Percentiles rank a stretch among this genome's conserved stretches.
Evolutionary conservation across 805 yeast genomes (phyloP).

Genomic region (Ogataea dorogensis): DNA sequence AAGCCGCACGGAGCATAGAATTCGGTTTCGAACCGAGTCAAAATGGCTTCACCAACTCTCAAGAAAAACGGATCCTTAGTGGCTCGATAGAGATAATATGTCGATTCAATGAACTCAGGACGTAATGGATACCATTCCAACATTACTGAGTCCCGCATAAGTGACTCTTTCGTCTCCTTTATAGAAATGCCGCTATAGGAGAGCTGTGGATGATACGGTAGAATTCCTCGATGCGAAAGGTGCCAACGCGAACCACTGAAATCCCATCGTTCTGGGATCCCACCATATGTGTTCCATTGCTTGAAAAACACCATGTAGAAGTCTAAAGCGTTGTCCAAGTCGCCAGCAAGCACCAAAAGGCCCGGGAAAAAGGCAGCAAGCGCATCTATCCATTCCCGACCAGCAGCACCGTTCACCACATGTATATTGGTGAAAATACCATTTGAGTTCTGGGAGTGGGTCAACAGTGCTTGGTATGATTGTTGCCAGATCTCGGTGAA

Average conservation of each 20-base stretch:
- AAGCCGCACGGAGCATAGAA: conserved; percentile 75
- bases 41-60: conserved; percentile 65
- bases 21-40: conserved; percentile 51
- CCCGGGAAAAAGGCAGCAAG: conserved; percentile 90
- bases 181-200: conserved; percentile 21
- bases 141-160: conserved; percentile 41
- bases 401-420: conserved; percentile 46
- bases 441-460: conserved; percentile 41
- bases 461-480: conserved; percentile 57
- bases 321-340: conserved; percentile 59
- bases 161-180: conserved; percentile 24
- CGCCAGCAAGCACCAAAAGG: conserved; percentile 74
- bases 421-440: conserved; percentile 52
- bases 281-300: conserved; percentile 76
- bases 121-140: conserved; percentile 91
- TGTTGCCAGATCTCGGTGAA: conserved; percentile 55
- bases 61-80: conserved; percentile 83
- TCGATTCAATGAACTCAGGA: conserved; percentile 90
- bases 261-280: conserved; percentile 89
- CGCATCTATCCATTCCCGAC: conserved; percentile 77
- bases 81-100: conserved; percentile 78
- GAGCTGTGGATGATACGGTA: conserved; percentile 21
- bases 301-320: conserved; percentile 65
- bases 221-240: conserved; percentile 12
- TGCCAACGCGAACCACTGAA: conserved; percentile 29